These are phyloP conservation scores for Anthracocystis setariae DNA, from an alignment of 1,284 basidiomycete genomes.

Conservation along the genomic window DNA sequence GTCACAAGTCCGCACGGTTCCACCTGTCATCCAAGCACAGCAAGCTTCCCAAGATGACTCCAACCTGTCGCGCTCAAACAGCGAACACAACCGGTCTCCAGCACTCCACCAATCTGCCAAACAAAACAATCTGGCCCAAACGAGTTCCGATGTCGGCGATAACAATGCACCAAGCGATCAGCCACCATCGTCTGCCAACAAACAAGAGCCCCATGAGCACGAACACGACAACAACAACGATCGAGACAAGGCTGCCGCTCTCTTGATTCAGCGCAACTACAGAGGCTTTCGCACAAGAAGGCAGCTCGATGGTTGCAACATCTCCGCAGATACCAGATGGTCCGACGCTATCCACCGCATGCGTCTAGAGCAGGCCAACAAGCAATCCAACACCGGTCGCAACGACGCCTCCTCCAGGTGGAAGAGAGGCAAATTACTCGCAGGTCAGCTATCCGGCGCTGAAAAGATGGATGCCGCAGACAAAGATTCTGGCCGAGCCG, in stretches of 20 bases:
- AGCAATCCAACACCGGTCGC: constrained; percentile 35
- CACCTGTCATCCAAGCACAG: constrained; percentile 30
- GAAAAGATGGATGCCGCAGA: constrained; percentile 33
- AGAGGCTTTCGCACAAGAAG: constrained; percentile 54
- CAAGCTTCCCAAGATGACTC: constrained; percentile 1
- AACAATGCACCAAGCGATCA: not conserved
- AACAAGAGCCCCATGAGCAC: constrained; percentile 19
- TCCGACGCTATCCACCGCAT: constrained; percentile 50
- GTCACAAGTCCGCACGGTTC: constrained; percentile 34
- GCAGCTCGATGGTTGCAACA: constrained; percentile 49
- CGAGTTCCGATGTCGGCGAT: not conserved
- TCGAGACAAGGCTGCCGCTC: constrained; percentile 43
- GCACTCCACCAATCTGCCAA: not conserved
- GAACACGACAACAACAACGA: constrained; percentile 38
- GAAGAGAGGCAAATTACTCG: constrained; percentile 56
- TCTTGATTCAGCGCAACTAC: constrained; percentile 57
- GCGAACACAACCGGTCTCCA: constrained; percentile 1
- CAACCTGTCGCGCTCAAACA: not conserved
- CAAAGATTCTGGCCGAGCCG: constrained; percentile 12
- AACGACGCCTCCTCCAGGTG: constrained; percentile 50
- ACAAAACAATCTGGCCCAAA: not conserved
- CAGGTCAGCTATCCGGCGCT: constrained; percentile 48
- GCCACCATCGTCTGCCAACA: not conserved
- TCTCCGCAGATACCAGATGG: constrained; percentile 57
- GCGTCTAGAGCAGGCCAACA: constrained; percentile 49